Conservation (phyloP, 805 yeast genomes). For the Wickerhamomyces alni region DNA sequence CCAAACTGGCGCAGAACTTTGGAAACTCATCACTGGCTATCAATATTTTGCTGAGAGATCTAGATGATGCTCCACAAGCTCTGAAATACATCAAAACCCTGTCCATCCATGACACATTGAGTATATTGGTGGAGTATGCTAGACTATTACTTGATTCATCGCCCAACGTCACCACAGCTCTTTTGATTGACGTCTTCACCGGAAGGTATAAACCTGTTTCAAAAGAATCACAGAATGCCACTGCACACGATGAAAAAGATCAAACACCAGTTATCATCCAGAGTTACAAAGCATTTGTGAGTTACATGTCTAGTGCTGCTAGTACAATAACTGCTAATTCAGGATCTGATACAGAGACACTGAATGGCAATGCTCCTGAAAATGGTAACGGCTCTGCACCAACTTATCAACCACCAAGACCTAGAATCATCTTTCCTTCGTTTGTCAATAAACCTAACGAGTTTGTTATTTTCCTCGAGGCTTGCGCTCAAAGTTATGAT, state of each 20-base stretch:
- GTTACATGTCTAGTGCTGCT: slow-evolving; percentile 38
- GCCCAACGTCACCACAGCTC: slow-evolving; percentile 77
- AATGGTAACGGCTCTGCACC: slow-evolving; percentile 27
- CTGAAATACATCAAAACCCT: slow-evolving; percentile 62
- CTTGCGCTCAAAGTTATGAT: slow-evolving; percentile 76
- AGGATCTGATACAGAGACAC: slow-evolving; percentile 11
- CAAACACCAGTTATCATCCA: slow-evolving; percentile 30
- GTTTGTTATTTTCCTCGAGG: slow-evolving; percentile 88
- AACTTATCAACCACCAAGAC: slow-evolving; percentile 88
- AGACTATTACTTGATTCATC: slow-evolving; percentile 54
- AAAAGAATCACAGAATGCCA: slow-evolving; percentile 23
- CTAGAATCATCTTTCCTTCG: slow-evolving; percentile 78
- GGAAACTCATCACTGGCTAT: slow-evolving; percentile 73
- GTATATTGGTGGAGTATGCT: slow-evolving; percentile 64
- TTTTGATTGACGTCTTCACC: slow-evolving; percentile 82
- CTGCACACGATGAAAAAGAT: slow-evolving; percentile 2
- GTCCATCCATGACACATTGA: slow-evolving; percentile 67
- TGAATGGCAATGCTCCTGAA: slow-evolving; percentile 5
- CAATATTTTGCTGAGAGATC: slow-evolving; percentile 63
- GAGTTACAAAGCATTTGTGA: slow-evolving; percentile 53
- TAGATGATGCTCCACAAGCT: slow-evolving; percentile 54
- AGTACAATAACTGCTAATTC: slow-evolving; percentile 15
- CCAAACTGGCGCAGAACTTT: slow-evolving; percentile 60
- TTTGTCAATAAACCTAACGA: slow-evolving; percentile 83
- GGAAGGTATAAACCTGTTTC: slow-evolving; percentile 60